Conservation (phyloP, 768 basidiomycete genomes). For the Coprinopsis cinerea region DNA sequence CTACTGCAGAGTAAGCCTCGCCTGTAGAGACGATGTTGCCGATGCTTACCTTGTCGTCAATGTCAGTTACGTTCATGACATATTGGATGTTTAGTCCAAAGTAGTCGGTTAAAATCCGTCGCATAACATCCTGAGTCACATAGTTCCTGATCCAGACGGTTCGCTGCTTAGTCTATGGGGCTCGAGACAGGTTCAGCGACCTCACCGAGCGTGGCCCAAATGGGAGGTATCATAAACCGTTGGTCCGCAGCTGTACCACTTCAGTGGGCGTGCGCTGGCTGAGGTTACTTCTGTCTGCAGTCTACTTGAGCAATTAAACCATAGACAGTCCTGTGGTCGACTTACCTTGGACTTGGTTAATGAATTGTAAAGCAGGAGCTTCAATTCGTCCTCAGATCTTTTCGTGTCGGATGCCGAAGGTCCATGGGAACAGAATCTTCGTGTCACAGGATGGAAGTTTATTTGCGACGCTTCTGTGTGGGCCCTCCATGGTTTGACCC, state of each 20-base stretch:
- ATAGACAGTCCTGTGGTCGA: slow-evolving; percentile 6
- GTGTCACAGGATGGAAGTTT: neutral
- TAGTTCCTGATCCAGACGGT: slow-evolving; percentile 97
- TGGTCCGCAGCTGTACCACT: slow-evolving; percentile 99
- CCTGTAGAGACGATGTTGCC: slow-evolving; percentile 17
- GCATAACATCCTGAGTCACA: slow-evolving; percentile 87
- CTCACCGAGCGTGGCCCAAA: slow-evolving; percentile 95
- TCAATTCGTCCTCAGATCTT: neutral
- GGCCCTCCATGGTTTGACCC: neutral
- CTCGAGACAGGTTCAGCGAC: slow-evolving; percentile 8
- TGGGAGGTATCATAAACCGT: slow-evolving; percentile 98
- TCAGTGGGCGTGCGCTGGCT: slow-evolving; percentile 63
- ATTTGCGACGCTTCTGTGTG: no score
- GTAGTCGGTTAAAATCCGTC: slow-evolving; percentile 89
- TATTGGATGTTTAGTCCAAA: slow-evolving; percentile 98
- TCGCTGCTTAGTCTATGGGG: no score
- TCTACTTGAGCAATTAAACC: slow-evolving; percentile 11
- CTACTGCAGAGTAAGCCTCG: slow-evolving; percentile 32
- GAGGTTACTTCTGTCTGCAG: slow-evolving; percentile 73
- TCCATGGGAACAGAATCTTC: neutral
- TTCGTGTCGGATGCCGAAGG: no score
- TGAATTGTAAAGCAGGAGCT: slow-evolving; percentile 61
- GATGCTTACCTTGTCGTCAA: slow-evolving; percentile 89
- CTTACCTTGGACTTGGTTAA: slow-evolving; percentile 83
- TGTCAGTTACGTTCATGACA: slow-evolving; percentile 99